Evolutionary conservation across 768 basidiomycete genomes (phyloP), one percentile per base, ranked within the genome.

Genomic region (Phallus indusiatus): DNA sequence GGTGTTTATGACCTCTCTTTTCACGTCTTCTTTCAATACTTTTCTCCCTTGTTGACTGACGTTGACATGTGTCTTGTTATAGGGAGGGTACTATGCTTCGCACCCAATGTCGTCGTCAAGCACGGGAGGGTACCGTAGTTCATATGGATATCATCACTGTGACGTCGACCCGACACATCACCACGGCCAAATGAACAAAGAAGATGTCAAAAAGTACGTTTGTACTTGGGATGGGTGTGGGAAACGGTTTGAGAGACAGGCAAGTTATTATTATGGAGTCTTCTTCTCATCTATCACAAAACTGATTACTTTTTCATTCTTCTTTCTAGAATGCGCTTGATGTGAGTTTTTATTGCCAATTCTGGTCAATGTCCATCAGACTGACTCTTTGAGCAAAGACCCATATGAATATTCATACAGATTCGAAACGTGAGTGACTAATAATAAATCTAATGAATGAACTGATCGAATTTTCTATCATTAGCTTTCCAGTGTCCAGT

Each of bases 401-500:
- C 28, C 50, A 51, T 18, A 51, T 51, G 50, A 51, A 51, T 18
- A 51, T 51, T 22, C 50, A 51, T 33, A 51, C 50, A 16, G 50
- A 51, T 16, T 2, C 14, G 28, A 51, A 51, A 33, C 50, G 50
- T 51, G 42, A 42, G 42, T 42, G n/a, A 51, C 20, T 22, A 12
- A 14, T 51, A 11, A 12, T 51, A 6, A 14, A 3, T 18, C 2
- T 51, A 11, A 11, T 14, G 21, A 16, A 22, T 51, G 21, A 12
- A 33, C 11, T 12, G 12, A 33, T 51, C 12, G 14, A 11, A 60
- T 49, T 34, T 56, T 61, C 53, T 49, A 62, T 63, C 42, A 61
- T 49, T 67, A 86, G 88, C 87, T 18, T 90, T 86, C 72, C 76
- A 79, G 47, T 90, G 88, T 64, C 85, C 85, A 5, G 86, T 75